These are phyloP conservation scores for Tolypocladium inflatum DNA, from an alignment of 2,329 filamentous ascomycete genomes.

Conservation along the genomic window DNA sequence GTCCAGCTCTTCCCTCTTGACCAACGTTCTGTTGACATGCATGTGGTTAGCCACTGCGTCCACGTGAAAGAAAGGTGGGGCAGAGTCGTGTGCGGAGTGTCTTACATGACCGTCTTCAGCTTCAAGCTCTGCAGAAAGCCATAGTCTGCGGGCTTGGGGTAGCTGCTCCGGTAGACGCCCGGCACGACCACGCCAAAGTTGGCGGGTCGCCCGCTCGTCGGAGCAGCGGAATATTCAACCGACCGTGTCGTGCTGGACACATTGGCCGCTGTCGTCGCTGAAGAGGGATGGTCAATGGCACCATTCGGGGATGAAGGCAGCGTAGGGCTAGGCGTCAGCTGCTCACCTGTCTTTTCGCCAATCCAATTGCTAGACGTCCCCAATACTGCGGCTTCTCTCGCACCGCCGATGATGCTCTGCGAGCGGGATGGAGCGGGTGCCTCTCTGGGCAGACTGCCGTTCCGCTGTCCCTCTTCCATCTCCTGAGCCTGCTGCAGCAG, in stretches of 20 bases:
- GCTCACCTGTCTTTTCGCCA: constrained; percentile 1
- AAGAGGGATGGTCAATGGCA: not conserved
- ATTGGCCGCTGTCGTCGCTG: not conserved
- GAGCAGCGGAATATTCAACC: constrained; percentile 11
- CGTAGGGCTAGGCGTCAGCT: not conserved
- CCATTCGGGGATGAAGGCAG: not conserved
- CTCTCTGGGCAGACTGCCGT: constrained; percentile 7
- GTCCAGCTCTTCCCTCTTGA: constrained; percentile 49
- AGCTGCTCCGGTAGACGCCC: constrained; percentile 74
- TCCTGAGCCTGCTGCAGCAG: constrained; percentile 10
- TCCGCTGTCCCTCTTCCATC: constrained; percentile 13
- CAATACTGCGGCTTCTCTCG: not conserved
- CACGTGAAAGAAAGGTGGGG: not conserved
- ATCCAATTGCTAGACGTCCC: not conserved
- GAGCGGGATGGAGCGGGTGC: constrained; percentile 7
- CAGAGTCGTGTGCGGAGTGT: constrained; percentile 7
- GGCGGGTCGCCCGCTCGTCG: constrained; percentile 32
- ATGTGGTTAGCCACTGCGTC: constrained; percentile 6
- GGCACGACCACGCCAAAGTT: constrained; percentile 73
- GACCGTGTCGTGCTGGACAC: constrained; percentile 2
- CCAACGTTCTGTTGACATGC: constrained; percentile 42
- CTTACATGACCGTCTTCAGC: constrained; percentile 73
- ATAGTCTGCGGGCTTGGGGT: constrained; percentile 63
- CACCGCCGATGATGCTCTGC: constrained; percentile 4
- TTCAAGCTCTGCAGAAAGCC: constrained; percentile 57